phyloP scores from a whole-genome alignment of 75 land plant genomes.

The Selaginella tamariscina region DNA sequence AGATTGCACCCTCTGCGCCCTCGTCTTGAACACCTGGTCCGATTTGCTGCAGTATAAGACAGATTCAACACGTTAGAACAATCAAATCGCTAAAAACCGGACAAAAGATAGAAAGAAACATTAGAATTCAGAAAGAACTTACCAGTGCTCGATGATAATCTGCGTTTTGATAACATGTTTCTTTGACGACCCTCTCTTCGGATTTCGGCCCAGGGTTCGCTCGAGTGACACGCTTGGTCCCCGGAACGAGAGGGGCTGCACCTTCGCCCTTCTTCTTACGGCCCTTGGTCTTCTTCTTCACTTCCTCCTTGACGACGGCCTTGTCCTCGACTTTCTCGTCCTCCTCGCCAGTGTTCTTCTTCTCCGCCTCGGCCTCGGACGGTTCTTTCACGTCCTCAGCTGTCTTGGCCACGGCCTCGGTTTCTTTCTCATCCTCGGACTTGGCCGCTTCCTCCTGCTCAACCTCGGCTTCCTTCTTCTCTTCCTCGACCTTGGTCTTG shows the following conservation, averaged over 20 bases:
- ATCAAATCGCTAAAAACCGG: not conserved
- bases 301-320: not conserved
- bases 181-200: not conserved
- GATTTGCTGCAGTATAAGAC: constrained; percentile 33
- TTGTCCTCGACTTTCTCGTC: constrained; percentile 21
- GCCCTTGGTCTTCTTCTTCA: not conserved
- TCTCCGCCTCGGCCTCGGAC: constrained; percentile 23
- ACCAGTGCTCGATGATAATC: constrained; percentile 17
- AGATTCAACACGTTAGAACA: not conserved
- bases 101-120: not conserved
- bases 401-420: constrained; percentile 20
- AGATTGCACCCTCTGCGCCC: constrained; percentile 43
- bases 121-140: not conserved
- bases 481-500: not conserved
- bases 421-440: constrained; percentile 33
- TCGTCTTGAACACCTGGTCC: constrained; percentile 50
- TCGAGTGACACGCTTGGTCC: not conserved
- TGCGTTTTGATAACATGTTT: not conserved
- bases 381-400: no score
- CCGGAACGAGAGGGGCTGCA: not conserved
- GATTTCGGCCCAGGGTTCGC: not conserved
- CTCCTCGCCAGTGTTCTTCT: constrained; percentile 17
- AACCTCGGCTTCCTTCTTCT: constrained; percentile 17
- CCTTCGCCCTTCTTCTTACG: not conserved
- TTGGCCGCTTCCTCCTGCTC: constrained; percentile 9